A percentile compares a stretch with the other conserved stretches of the same genome.
phyloP scores from a whole-genome alignment of 2,329 filamentous ascomycete species.

The Massarina eburnea region DNA sequence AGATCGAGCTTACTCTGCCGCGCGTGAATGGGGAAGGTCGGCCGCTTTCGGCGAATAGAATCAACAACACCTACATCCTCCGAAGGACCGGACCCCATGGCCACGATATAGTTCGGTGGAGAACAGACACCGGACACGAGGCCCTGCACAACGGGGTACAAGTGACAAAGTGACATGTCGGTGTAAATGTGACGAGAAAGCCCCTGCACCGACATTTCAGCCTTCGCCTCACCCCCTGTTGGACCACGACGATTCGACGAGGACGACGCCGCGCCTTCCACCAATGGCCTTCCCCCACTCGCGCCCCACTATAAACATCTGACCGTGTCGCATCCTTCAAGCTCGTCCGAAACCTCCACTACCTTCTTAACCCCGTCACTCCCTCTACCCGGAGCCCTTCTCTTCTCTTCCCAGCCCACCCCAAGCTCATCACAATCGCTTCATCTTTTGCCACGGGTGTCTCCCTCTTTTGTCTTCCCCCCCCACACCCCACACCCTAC shows the following conservation, averaged over 20 bases:
- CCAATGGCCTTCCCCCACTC: background rate
- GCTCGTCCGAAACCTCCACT: background rate
- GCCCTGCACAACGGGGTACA: too few species aligned
- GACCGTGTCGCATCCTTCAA: background rate
- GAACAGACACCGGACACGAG: background rate
- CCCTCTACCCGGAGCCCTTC: background rate
- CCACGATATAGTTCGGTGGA: background rate
- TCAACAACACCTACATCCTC: too few species aligned
- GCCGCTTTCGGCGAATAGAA: background rate
- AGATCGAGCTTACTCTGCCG: background rate
- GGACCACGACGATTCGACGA: too few species aligned
- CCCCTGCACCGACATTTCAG: background rate
- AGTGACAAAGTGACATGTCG: too few species aligned
- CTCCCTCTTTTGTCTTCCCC: background rate
- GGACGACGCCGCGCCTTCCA: background rate
- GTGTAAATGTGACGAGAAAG: background rate
- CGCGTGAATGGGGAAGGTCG: background rate
- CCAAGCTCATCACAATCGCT: background rate
- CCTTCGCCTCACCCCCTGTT: background rate
- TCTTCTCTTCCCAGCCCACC: background rate
- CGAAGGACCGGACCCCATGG: too few species aligned
- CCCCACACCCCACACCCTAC: background rate
- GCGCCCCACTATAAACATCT: background rate
- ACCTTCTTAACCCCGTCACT: background rate
- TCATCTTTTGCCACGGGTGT: too few species aligned